A percentile compares a stretch with the other conserved stretches of the same genome.
These are phyloP conservation scores for Debaryomyces sp. DNA, from an alignment of 1,139 yeast genomes.

Conservation along the genomic window DNA sequence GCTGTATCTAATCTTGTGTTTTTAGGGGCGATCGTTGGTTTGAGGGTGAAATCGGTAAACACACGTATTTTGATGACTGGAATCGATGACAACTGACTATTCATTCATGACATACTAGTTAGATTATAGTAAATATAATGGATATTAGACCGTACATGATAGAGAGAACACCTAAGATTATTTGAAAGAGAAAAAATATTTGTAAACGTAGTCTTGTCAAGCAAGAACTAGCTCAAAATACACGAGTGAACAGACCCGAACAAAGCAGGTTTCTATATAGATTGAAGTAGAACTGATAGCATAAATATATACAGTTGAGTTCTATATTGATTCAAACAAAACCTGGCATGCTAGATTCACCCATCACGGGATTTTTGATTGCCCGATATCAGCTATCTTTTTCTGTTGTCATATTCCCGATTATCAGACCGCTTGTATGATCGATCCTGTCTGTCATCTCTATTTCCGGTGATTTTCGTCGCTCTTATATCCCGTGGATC, in stretches of 20 bases:
- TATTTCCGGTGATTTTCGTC: not conserved
- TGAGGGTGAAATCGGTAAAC: not conserved
- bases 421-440: not conserved
- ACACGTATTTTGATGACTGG: not conserved
- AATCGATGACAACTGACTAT: not conserved
- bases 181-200: too few relatives aligned
- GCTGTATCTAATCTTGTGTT: not conserved
- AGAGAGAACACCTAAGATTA: too few relatives aligned
- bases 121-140: not conserved
- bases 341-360: not conserved
- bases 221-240: too few relatives aligned
- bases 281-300: too few relatives aligned
- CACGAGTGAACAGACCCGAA: too few relatives aligned
- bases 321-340: not conserved
- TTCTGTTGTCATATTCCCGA: not conserved
- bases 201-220: too few relatives aligned
- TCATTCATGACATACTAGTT: not conserved
- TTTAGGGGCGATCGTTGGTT: slow-evolving; percentile 5
- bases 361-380: not conserved
- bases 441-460: not conserved
- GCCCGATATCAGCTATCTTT: not conserved
- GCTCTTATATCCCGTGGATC: not conserved
- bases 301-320: too few relatives aligned
- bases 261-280: too few relatives aligned
- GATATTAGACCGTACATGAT: too few relatives aligned